These are phyloP conservation scores for Pythium oligandrum DNA, from an alignment of 352 stramenopile genomes.

Conservation along the genomic window DNA sequence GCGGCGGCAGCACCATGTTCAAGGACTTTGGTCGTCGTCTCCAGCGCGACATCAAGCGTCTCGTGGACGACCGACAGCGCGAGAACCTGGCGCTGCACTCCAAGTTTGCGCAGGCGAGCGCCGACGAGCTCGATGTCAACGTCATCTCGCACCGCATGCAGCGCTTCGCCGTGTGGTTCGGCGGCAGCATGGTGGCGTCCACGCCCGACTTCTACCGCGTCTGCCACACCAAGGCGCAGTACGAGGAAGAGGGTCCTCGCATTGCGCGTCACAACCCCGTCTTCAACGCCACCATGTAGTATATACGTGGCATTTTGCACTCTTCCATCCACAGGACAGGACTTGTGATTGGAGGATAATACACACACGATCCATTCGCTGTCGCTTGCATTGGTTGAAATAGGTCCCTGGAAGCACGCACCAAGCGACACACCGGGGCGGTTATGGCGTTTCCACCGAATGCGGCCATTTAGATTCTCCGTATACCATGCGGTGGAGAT, in stretches of 20 bases:
- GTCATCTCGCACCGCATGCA: constrained; percentile 94
- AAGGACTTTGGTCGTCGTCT: constrained; percentile 94
- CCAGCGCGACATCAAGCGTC: constrained; percentile 92
- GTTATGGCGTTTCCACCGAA: no score
- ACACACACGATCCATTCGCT: background rate
- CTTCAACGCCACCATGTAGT: constrained; percentile 92
- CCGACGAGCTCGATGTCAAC: constrained; percentile 89
- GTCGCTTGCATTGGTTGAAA: constrained; percentile 13
- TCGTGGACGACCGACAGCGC: constrained; percentile 88
- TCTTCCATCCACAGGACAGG: no score
- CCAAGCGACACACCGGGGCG: no score
- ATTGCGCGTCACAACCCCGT: constrained; percentile 94
- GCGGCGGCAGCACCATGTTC: constrained; percentile 95
- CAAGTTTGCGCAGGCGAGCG: constrained; percentile 57
- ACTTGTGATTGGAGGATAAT: no score
- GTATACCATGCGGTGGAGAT: no score
- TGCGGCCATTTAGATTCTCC: no score
- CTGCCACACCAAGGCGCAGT: constrained; percentile 96
- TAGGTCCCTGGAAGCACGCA: background rate
- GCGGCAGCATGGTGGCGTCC: constrained; percentile 92
- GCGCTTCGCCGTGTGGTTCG: constrained; percentile 95
- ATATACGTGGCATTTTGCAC: no score
- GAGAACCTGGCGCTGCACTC: constrained; percentile 80
- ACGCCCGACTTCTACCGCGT: constrained; percentile 93
- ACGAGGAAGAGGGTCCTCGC: constrained; percentile 94